Base-by-base conservation (phyloP, 176 grass and related monocot species). In the Ensete ventricosum region DNA sequence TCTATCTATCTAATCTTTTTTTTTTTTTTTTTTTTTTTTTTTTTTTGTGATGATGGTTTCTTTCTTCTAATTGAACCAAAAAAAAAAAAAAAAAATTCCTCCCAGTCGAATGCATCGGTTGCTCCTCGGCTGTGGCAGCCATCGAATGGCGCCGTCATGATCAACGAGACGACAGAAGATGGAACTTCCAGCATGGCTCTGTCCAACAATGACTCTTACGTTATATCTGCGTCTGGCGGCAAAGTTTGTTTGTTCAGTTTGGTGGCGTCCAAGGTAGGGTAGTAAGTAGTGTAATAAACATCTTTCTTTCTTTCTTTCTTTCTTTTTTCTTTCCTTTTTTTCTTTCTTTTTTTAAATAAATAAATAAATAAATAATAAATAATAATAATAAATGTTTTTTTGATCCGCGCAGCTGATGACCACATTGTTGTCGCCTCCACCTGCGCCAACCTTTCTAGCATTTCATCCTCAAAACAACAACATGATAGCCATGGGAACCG, bases 391-490 rank as follows among this genome's bases (percentile, higher is more conserved):
- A n/a, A n/a, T n/a, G n/a, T n/a, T n/a, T n/a, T n/a, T n/a, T n/a
- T n/a, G n/a, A n/a, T n/a, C n/a, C n/a, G n/a, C n/a, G 22, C 81
- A 99, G 90, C 88, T 99, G 17, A 99, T 99, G 96, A 99, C 96
- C 74, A 99, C 96, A 24, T 92, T 99, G 67, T 95, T 99, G 96
- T 80, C 96, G 14, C 96, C 96, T 19, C 88, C 96, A 11, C 96
- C 96, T 74, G 96, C 91, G 34, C 91, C 96, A 25, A 95, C 91
- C 74, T 99, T 92, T 67, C 77, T 99, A 2, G 91, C 96, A 11
- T 99, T 99, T 74, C 96, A 99, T 79, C 96, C 96, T 53, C 96
- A 95, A 80, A 91, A 99, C 78, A 99, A 99, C 79, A 99, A 99
- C 87, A 95, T 99, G 53, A 95, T 99, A 68, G 96, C 96, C 73